Conservation (phyloP, 75 land plant species). For the Gnetum montanum region DNA sequence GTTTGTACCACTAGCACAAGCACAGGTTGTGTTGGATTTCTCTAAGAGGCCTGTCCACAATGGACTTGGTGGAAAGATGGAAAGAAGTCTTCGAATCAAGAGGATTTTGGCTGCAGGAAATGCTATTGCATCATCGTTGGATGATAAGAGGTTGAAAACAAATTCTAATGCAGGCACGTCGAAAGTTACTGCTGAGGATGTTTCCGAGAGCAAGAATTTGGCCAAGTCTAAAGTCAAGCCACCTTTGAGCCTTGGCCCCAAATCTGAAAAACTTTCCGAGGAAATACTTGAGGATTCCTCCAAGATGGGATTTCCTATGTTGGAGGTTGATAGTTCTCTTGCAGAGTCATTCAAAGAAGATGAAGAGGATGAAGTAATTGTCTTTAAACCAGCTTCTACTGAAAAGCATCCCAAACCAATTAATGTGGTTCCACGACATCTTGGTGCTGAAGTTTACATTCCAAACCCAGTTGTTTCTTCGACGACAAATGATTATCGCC, state of each 20-base stretch:
- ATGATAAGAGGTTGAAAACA: slow-evolving; percentile 34
- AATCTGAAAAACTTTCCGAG: neutral
- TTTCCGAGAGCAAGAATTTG: slow-evolving; percentile 5
- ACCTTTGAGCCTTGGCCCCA: neutral
- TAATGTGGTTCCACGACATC: too few species aligned
- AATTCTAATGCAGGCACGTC: slow-evolving; percentile 49
- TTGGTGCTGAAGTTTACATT: neutral
- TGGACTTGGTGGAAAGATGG: slow-evolving; percentile 39
- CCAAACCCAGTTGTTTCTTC: neutral
- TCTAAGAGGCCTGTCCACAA: slow-evolving; percentile 29
- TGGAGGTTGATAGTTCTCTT: too few species aligned
- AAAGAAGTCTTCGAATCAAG: slow-evolving; percentile 42
- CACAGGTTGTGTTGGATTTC: slow-evolving; percentile 71
- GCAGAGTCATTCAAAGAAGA: slow-evolving; percentile 37
- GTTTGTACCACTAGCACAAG: slow-evolving; percentile 65
- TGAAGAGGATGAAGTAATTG: slow-evolving; percentile 89
- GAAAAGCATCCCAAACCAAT: slow-evolving; percentile 13
- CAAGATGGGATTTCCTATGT: too few species aligned
- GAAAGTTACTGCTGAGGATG: slow-evolving; percentile 52
- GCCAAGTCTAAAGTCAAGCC: slow-evolving; percentile 3
- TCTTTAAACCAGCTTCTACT: slow-evolving; percentile 57
- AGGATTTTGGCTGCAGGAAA: slow-evolving; percentile 80
- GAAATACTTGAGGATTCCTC: neutral
- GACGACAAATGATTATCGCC: too few species aligned
- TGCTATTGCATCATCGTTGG: slow-evolving; percentile 40